A percentile compares a stretch with the other conserved stretches of the same genome.
phyloP scores from a whole-genome alignment of 164 flowering plant genomes.

The Protea cynaroides region DNA sequence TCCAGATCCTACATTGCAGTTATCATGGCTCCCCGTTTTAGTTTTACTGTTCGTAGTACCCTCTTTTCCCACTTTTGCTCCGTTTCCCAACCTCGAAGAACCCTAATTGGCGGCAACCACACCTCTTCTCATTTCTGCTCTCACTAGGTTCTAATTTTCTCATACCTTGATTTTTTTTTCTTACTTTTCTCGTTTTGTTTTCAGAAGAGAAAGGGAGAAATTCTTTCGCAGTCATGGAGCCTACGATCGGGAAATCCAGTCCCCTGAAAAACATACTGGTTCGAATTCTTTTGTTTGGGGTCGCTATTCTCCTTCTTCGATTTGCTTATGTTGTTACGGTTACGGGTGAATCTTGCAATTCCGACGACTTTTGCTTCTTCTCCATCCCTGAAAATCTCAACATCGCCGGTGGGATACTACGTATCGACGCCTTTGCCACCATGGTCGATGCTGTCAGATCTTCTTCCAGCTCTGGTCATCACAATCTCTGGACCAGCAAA shows the following conservation, averaged over 20 bases:
- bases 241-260: conserved; percentile 33
- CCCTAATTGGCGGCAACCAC: conserved; percentile 87
- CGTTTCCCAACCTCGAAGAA: conserved; percentile 8
- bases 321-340: conserved; percentile 64
- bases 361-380: conserved; percentile 80
- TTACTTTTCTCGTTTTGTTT: too few relatives aligned
- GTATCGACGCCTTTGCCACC: conserved; percentile 18
- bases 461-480: conserved; percentile 9
- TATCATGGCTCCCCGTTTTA: conserved; percentile 38
- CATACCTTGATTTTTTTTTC: too few relatives aligned
- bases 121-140: conserved; percentile 88
- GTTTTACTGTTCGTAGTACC: conserved; percentile 11
- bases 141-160: background rate
- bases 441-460: conserved; percentile 5
- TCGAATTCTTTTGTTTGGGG: conserved; percentile 46
- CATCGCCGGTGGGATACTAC: conserved; percentile 24
- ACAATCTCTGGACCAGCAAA: conserved; percentile 47
- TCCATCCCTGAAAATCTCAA: conserved; percentile 44
- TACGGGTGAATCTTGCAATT: conserved; percentile 66
- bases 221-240: conserved; percentile 36
- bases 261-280: conserved; percentile 48
- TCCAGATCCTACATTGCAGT: background rate
- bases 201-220: too few relatives aligned
- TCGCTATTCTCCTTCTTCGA: conserved; percentile 43
- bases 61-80: conserved; percentile 23